Percentiles rank a stretch among this genome's conserved stretches.
These are phyloP conservation scores for Nakataea oryzae DNA, from an alignment of 2,329 filamentous ascomycete genomes.

Conservation along the genomic window DNA sequence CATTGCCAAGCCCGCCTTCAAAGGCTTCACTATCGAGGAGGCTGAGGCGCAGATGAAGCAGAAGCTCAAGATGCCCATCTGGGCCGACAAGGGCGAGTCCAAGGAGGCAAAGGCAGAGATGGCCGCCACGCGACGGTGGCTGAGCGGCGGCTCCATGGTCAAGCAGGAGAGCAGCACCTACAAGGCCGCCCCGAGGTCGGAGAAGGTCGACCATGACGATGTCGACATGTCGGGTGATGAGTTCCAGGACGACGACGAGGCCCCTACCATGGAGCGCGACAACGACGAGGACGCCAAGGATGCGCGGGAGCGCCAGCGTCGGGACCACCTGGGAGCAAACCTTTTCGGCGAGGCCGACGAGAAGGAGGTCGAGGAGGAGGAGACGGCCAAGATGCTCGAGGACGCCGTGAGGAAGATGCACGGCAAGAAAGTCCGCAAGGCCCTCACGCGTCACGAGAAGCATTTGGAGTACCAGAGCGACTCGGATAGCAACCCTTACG, in stretches of 20 bases:
- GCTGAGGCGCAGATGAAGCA: conserved; percentile 76
- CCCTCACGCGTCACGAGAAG: conserved; percentile 74
- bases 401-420: conserved; percentile 58
- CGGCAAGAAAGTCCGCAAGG: conserved; percentile 70
- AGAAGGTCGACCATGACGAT: conserved; percentile 62
- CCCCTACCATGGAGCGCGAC: conserved; percentile 62
- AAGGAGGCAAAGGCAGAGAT: conserved; percentile 51
- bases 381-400: conserved; percentile 58
- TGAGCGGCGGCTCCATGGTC: conserved; percentile 40
- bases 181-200: conserved; percentile 46
- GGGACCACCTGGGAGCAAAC: conserved; percentile 79
- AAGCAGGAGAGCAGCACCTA: conserved; percentile 61
- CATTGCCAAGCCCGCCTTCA: conserved; percentile 68
- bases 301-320: conserved; percentile 60
- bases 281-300: conserved; percentile 74
- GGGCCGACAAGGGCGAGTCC: conserved; percentile 64
- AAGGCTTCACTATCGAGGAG: conserved; percentile 69
- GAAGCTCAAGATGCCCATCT: conserved; percentile 43
- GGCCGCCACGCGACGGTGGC: conserved; percentile 42
- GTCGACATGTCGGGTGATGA: conserved; percentile 58
- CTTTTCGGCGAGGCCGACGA: conserved; percentile 65
- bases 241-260: conserved; percentile 85
- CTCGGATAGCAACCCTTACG: conserved; percentile 26
- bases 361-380: conserved; percentile 61
- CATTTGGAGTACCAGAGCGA: conserved; percentile 76